Conservation (phyloP, 257 asterid species). For the Solanum paucissectum region DNA sequence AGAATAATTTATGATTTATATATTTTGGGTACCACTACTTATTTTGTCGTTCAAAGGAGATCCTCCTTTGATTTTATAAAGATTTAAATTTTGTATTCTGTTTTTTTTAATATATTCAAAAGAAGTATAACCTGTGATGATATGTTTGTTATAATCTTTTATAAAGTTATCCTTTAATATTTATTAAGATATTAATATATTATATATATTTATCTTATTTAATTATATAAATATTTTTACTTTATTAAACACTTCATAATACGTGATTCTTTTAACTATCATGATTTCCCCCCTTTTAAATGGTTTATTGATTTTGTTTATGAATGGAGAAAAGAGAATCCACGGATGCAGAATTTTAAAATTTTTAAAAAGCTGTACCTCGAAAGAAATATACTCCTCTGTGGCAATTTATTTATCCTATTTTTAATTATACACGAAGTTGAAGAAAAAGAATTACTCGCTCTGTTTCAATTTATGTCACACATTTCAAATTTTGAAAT, state of each 20-base stretch:
- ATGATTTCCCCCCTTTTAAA: background rate
- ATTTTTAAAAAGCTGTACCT: background rate
- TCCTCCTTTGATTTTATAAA: background rate
- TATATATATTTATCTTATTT: too few species aligned
- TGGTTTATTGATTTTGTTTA: background rate
- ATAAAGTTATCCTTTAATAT: too few species aligned
- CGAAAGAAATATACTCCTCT: background rate
- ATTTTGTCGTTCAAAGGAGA: background rate
- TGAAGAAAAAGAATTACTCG: background rate
- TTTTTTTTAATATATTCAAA: too few species aligned
- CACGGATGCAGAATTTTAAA: background rate
- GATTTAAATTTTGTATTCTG: background rate
- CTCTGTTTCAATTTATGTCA: too few species aligned
- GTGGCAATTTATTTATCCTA: background rate
- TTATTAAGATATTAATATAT: background rate
- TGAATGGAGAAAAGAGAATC: background rate
- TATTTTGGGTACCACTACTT: background rate
- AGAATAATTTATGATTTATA: background rate
- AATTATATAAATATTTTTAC: too few species aligned
- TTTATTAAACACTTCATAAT: background rate
- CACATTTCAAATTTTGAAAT: too few species aligned
- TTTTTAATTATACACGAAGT: background rate
- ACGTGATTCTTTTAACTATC: background rate
- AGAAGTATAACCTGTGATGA: too few species aligned
- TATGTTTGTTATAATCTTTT: too few species aligned